Evolutionary conservation across 148 eudicot genomes (phyloP).

Genomic region (Cornus florida): DNA sequence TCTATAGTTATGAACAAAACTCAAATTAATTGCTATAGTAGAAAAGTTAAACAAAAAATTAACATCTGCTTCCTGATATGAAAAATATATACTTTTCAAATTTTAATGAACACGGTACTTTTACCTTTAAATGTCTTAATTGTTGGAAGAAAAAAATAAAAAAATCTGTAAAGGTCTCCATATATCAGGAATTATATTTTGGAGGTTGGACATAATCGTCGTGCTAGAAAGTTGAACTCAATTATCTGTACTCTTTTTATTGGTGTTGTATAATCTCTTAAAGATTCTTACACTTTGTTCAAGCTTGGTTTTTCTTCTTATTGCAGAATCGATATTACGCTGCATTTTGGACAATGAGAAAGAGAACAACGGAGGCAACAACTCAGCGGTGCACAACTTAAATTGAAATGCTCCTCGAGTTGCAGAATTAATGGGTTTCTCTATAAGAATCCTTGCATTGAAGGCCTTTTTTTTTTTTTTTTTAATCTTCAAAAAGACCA

Average conservation of each 20-base stretch:
- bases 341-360: conserved; percentile 93
- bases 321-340: conserved; percentile 81
- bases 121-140: not conserved
- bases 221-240: not conserved
- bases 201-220: not conserved
- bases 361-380: conserved; percentile 28
- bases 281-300: not conserved
- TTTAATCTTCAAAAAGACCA: not conserved
- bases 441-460: not conserved
- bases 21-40: too few relatives aligned
- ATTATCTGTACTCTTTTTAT: too few relatives aligned
- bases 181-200: too few relatives aligned
- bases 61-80: too few relatives aligned
- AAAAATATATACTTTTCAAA: too few relatives aligned
- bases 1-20: too few relatives aligned
- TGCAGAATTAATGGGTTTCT: not conserved
- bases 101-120: not conserved
- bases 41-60: too few relatives aligned
- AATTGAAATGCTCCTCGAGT: not conserved
- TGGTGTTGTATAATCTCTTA: not conserved
- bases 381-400: not conserved
- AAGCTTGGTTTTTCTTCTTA: conserved; percentile 13
- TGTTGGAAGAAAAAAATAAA: too few relatives aligned
- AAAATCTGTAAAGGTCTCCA: too few relatives aligned
- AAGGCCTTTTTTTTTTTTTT: not conserved